Conservation (phyloP, 306 rosid species). For the Cucurbita ficifolia region DNA sequence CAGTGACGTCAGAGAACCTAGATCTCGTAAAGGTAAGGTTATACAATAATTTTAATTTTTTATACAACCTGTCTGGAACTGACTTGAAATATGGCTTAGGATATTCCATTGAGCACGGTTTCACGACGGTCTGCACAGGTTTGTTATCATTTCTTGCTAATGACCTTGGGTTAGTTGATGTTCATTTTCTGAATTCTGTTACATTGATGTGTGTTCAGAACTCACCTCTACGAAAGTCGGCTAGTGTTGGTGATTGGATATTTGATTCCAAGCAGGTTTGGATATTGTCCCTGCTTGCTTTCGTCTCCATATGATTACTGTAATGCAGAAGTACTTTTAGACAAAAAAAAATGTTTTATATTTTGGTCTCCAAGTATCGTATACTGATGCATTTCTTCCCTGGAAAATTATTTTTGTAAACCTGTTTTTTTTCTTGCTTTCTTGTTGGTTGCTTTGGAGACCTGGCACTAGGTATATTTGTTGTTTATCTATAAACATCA, state of each 20-base stretch:
- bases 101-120: constrained; percentile 81
- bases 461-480: neutral
- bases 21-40: constrained; percentile 82
- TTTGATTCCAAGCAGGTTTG: constrained; percentile 77
- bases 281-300: neutral
- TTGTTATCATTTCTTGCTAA: constrained; percentile 16
- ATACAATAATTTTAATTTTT: neutral
- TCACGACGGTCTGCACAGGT: constrained; percentile 89
- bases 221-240: constrained; percentile 78
- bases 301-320: neutral
- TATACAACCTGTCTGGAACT: constrained; percentile 15
- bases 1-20: constrained; percentile 91
- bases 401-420: neutral
- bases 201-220: constrained; percentile 36
- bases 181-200: constrained; percentile 13
- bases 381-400: neutral
- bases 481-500: neutral
- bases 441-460: neutral
- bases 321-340: neutral
- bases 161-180: neutral
- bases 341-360: neutral
- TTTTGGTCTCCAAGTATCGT: too few species aligned
- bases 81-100: constrained; percentile 47
- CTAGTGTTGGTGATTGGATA: constrained; percentile 94
- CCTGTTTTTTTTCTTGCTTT: neutral